Conservation (phyloP, 257 asterid species). For the Ehretia macrophylla region DNA sequence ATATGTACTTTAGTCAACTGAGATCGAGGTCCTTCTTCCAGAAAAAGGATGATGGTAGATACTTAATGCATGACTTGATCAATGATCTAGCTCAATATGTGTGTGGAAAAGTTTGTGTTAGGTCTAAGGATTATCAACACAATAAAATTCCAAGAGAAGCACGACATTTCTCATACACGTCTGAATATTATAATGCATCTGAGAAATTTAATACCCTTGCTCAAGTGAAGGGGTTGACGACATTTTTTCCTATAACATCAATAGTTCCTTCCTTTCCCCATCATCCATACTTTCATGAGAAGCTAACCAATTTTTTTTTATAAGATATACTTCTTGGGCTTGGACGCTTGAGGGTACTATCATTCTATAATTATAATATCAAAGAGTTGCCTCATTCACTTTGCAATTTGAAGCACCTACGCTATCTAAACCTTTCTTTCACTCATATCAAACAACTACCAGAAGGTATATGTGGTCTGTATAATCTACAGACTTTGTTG, state of each 20-base stretch:
- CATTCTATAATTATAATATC: accelerated
- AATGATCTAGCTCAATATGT: slow-evolving; percentile 59
- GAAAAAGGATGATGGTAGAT: background rate
- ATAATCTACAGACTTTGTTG: slow-evolving; percentile 8
- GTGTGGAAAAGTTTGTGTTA: slow-evolving; percentile 45
- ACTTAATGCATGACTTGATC: slow-evolving; percentile 50
- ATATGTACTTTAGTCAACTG: background rate
- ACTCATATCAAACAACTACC: background rate
- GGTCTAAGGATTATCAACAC: slow-evolving; percentile 36
- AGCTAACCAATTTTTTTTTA: background rate
- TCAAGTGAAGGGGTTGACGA: slow-evolving; percentile 21
- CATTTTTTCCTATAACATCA: background rate
- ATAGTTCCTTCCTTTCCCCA: no score
- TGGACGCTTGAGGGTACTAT: slow-evolving; percentile 1
- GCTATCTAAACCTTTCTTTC: background rate
- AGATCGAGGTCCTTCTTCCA: slow-evolving; percentile 10
- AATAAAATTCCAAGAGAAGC: slow-evolving; percentile 21
- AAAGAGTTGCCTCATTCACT: background rate
- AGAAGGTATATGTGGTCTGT: background rate
- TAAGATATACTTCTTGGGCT: background rate
- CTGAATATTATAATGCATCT: background rate
- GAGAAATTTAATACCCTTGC: slow-evolving; percentile 30
- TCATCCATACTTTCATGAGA: accelerated
- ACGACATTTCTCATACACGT: slow-evolving; percentile 43
- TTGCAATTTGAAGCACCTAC: slow-evolving; percentile 2